Base-by-base conservation (phyloP, 1,284 basidiomycete species). In the Cryptococcus sp. region DNA sequence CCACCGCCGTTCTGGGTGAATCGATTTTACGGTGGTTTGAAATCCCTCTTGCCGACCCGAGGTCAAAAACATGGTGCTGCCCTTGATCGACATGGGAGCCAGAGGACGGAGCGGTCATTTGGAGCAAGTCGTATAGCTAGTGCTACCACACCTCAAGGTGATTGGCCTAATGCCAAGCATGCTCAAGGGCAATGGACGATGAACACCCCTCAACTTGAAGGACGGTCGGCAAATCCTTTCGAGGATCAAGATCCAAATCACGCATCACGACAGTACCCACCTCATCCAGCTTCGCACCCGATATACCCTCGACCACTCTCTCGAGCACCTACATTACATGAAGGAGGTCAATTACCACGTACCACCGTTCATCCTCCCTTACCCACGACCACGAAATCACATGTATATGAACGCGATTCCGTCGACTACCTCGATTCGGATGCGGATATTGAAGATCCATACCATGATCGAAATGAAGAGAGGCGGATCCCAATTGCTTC, bases 1-100 rank as follows among this genome's bases (percentile, higher is more conserved):
- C 58, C 61, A 11, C 54, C 56, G 2, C 61, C 56, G 11, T 61
- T 68, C 44, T 70, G 67, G 67, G 63, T 67, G 1, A 59, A 64
- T 49, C 57, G 51, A 22, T 66, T 64, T 28, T 63, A 61, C 24
- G 53, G 62, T 2, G 50, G 48, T 21, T 52, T 62, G 16, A 60
- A 50, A 37, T 51, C 56, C 2, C 28, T 63, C 31, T 61, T 68
- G 19, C 66, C 67, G 1, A 63, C 55, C 21, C 22, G 61, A n/a
- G 61, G 64, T 13, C 54, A 59, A 40, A 49, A 45, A 23, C 60
- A 57, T 47, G 67, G 64, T 9, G 53, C 53, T 9, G 60, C 59
- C 10, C 42, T 67, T 22, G 43, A 37, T 13, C 54, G 63, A 45
- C 61, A 56, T 24, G 55, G 40, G 10, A 62, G 55, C 50, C 46